A percentile compares a stretch with the other conserved stretches of the same genome.
These are phyloP conservation scores for Anisogramma anomala DNA, from an alignment of 2,329 filamentous ascomycete species.

Conservation along the genomic window DNA sequence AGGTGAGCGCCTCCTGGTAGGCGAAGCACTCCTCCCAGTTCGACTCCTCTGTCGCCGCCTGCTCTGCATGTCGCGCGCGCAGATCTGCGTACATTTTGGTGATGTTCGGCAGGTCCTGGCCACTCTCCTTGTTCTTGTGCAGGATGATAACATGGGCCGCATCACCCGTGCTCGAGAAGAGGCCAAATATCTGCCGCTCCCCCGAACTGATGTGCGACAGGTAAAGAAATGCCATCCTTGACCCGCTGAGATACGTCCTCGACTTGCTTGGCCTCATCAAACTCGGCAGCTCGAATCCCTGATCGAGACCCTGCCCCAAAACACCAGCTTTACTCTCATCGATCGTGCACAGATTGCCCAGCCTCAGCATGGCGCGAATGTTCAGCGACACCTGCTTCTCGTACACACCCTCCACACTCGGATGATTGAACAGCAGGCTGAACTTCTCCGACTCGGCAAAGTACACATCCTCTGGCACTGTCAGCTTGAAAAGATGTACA, in stretches of 20 bases:
- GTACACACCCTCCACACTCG: conserved; percentile 93
- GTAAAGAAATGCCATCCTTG: conserved; percentile 72
- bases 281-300: conserved; percentile 78
- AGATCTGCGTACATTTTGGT: conserved; percentile 78
- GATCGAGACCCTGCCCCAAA: conserved; percentile 81
- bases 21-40: conserved; percentile 71
- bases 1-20: conserved; percentile 76
- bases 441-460: conserved; percentile 76
- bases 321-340: conserved; percentile 85
- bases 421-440: conserved; percentile 72
- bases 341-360: conserved; percentile 87
- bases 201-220: conserved; percentile 86
- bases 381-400: conserved; percentile 85
- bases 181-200: conserved; percentile 82
- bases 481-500: conserved; percentile 86
- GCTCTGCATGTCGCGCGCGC: conserved; percentile 52
- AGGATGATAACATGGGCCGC: conserved; percentile 84
- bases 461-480: conserved; percentile 78
- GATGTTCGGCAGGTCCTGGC: conserved; percentile 78
- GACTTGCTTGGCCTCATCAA: conserved; percentile 57
- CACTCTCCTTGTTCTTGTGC: conserved; percentile 65
- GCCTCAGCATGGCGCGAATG: conserved; percentile 72
- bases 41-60: conserved; percentile 45
- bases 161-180: conserved; percentile 74
- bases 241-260: conserved; percentile 60